A percentile compares a stretch with the other conserved stretches of the same genome.
These are phyloP conservation scores for Hirsutella thompsonii DNA, from an alignment of 2,329 filamentous ascomycete species.

Conservation along the genomic window DNA sequence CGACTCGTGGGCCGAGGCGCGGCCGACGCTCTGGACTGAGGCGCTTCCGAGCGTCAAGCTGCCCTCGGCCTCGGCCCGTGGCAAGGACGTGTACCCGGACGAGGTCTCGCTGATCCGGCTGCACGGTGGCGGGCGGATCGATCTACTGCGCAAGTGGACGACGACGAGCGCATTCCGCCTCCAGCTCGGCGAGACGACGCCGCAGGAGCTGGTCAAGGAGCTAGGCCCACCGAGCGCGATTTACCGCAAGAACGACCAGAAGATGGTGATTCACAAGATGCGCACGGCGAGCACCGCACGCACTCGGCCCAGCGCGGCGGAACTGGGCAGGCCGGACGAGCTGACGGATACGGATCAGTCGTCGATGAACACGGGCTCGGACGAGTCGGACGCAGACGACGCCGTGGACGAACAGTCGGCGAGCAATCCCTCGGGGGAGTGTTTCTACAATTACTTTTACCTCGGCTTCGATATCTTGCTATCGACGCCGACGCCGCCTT, in stretches of 20 bases:
- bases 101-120: conserved; percentile 75
- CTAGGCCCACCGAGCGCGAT: conserved; percentile 89
- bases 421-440: conserved; percentile 51
- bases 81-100: conserved; percentile 70
- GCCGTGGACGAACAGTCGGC: conserved; percentile 42
- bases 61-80: conserved; percentile 53
- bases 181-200: conserved; percentile 70
- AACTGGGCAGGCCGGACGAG: conserved; percentile 38
- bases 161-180: conserved; percentile 57
- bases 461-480: conserved; percentile 89
- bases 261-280: conserved; percentile 72
- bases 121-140: conserved; percentile 64
- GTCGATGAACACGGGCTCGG: conserved; percentile 56
- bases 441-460: conserved; percentile 96
- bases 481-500: conserved; percentile 58
- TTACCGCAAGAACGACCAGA: conserved; percentile 80
- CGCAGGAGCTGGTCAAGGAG: conserved; percentile 82
- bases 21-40: conserved; percentile 64
- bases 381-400: conserved; percentile 50
- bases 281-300: conserved; percentile 39
- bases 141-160: conserved; percentile 62
- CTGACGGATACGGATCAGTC: conserved; percentile 63
- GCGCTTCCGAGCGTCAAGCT: conserved; percentile 62
- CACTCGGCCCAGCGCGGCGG: conserved; percentile 28
- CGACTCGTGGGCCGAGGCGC: conserved; percentile 77